Conservation (phyloP, 2,329 filamentous ascomycete species). For the Aspergillus vadensis region DNA sequence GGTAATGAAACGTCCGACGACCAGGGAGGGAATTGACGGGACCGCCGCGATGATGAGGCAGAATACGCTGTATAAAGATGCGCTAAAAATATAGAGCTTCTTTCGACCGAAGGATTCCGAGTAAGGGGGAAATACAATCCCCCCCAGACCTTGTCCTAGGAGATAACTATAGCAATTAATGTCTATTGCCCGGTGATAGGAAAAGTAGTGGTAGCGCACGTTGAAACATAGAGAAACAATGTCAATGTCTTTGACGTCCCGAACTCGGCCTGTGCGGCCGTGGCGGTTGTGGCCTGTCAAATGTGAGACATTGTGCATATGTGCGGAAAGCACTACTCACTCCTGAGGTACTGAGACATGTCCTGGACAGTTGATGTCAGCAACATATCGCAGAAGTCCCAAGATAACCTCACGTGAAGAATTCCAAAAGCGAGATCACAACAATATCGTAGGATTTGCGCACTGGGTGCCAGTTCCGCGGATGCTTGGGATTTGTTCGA, state of each 20-base stretch:
- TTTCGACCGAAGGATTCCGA: conserved; percentile 14
- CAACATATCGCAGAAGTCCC: background rate
- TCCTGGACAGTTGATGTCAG: conserved; percentile 1
- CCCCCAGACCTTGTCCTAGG: conserved; percentile 10
- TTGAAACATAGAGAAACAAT: background rate
- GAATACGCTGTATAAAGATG: background rate
- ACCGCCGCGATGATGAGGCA: conserved; percentile 7
- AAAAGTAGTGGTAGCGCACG: background rate
- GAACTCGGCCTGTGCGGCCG: background rate
- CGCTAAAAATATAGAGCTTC: conserved; percentile 11
- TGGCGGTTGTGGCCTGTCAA: background rate
- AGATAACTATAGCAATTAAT: background rate
- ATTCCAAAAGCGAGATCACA: conserved; percentile 4
- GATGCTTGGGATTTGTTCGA: background rate
- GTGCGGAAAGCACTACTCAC: background rate
- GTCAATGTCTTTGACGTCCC: background rate
- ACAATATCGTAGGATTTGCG: conserved; percentile 2
- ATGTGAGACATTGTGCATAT: background rate
- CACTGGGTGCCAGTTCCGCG: conserved; percentile 1
- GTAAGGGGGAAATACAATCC: conserved; percentile 9
- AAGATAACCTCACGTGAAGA: conserved; percentile 2
- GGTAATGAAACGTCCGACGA: conserved; percentile 10
- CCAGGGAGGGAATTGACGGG: conserved; percentile 3
- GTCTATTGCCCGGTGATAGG: no score
- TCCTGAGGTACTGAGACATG: conserved; percentile 5